These are phyloP conservation scores for Lichtheimia hyalospora DNA, from an alignment of 371 early-diverging fungal species.

Conservation along the genomic window DNA sequence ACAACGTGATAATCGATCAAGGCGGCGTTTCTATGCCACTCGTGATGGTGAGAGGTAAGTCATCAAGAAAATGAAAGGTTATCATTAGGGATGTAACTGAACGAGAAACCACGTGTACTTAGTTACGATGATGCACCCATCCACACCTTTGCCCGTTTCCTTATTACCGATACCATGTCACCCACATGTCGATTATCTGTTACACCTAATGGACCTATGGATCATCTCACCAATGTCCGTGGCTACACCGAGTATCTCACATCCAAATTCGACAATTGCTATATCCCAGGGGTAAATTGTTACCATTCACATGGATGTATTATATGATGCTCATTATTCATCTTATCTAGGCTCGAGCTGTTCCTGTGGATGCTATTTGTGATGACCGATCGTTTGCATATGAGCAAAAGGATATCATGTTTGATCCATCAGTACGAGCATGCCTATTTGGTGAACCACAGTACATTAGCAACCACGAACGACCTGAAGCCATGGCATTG, in stretches of 20 bases:
- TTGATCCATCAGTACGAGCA: conserved; percentile 48
- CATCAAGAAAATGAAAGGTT: too few species aligned
- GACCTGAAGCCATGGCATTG: conserved; percentile 22
- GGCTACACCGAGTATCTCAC: conserved; percentile 20
- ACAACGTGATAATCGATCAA: conserved; percentile 29
- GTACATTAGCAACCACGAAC: conserved; percentile 14
- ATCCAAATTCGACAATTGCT: conserved; percentile 31
- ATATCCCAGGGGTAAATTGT: conserved; percentile 30
- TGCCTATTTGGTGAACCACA: conserved; percentile 52
- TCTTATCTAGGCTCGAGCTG: conserved; percentile 58
- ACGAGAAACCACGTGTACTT: background rate
- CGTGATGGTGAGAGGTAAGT: conserved; percentile 12
- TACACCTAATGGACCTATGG: conserved; percentile 25
- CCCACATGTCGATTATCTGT: conserved; percentile 24
- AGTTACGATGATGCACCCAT: conserved; percentile 31
- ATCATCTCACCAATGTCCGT: conserved; percentile 31
- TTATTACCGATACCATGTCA: conserved; percentile 37
- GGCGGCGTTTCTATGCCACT: conserved; percentile 38
- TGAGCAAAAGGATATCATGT: conserved; percentile 54
- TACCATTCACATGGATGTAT: background rate
- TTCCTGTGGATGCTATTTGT: conserved; percentile 66
- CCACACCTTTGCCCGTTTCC: conserved; percentile 46
- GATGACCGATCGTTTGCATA: conserved; percentile 64
- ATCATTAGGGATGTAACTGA: too few species aligned
- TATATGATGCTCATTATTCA: conserved; percentile 13